A percentile compares a stretch with the other conserved stretches of the same genome.
Conservation (phyloP, 352 stramenopile genomes). For the Pythium myriotylum region DNA sequence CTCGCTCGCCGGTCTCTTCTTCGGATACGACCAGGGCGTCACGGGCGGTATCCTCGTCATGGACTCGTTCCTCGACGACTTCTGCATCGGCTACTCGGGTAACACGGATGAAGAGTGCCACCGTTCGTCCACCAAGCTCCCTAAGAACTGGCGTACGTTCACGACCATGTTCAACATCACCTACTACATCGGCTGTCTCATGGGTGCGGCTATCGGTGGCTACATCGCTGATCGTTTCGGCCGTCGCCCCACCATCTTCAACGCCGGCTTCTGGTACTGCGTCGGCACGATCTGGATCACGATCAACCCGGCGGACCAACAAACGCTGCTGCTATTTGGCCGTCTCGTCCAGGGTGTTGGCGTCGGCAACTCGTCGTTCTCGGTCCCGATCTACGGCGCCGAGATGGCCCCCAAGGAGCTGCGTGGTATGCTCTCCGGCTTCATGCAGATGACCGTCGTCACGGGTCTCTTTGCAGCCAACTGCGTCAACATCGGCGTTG, state of each 20-base stretch:
- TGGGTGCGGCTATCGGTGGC: constrained; percentile 31
- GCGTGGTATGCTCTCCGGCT: constrained; percentile 35
- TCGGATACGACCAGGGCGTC: constrained; percentile 34
- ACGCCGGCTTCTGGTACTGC: constrained; percentile 34
- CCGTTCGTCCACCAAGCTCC: constrained; percentile 17
- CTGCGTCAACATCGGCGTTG: constrained; percentile 32
- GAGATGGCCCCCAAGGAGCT: constrained; percentile 44
- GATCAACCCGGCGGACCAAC: constrained; percentile 14
- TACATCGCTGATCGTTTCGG: constrained; percentile 36
- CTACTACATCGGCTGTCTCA: constrained; percentile 44
- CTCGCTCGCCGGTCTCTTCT: constrained; percentile 33
- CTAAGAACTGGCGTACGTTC: constrained; percentile 44
- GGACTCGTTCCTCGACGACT: constrained; percentile 16
- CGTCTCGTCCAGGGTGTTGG: constrained; percentile 39
- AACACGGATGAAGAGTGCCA: constrained; percentile 35
- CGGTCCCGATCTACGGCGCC: constrained; percentile 38
- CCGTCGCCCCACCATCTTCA: constrained; percentile 37
- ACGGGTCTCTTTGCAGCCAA: constrained; percentile 41
- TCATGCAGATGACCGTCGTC: constrained; percentile 37
- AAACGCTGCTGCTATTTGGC: constrained; percentile 27
- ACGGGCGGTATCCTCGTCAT: constrained; percentile 11
- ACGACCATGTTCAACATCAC: constrained; percentile 39
- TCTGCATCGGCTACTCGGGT: constrained; percentile 38
- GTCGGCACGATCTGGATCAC: constrained; percentile 35
- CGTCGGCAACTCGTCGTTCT: constrained; percentile 45